phyloP scores from a whole-genome alignment of 2,329 filamentous ascomycete species.

The Volutella citrinella region DNA sequence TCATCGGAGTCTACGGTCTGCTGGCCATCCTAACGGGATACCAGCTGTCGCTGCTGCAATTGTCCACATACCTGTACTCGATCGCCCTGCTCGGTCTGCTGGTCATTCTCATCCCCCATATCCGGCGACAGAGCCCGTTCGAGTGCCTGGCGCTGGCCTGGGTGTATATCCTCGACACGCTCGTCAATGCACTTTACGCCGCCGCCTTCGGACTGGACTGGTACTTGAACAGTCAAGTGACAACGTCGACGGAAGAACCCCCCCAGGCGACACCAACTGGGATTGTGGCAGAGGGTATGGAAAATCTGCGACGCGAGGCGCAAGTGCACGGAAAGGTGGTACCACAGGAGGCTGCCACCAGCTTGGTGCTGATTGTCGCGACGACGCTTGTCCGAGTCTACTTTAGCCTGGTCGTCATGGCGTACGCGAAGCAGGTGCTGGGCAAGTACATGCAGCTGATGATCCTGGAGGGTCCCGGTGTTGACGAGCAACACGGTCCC shows the following conservation, averaged over 20 bases:
- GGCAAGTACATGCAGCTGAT: constrained; percentile 56
- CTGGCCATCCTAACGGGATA: constrained; percentile 87
- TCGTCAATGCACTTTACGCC: constrained; percentile 81
- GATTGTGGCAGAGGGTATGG: constrained; percentile 31
- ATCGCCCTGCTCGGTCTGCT: constrained; percentile 66
- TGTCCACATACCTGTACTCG: constrained; percentile 91
- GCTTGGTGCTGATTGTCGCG: constrained; percentile 70
- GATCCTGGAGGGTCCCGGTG: constrained; percentile 46
- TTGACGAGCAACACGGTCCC: constrained; percentile 55
- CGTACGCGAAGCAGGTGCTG: constrained; percentile 75
- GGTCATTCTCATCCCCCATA: constrained; percentile 71
- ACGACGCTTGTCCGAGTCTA: constrained; percentile 78
- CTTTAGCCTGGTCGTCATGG: constrained; percentile 79
- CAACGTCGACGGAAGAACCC: constrained; percentile 29
- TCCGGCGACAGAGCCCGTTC: constrained; percentile 74
- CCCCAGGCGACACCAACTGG: constrained; percentile 19
- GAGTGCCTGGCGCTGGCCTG: constrained; percentile 80
- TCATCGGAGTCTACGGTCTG: constrained; percentile 85
- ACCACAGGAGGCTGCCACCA: constrained; percentile 64
- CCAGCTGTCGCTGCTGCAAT: constrained; percentile 75
- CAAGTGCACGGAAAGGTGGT: constrained; percentile 34
- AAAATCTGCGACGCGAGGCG: constrained; percentile 31
- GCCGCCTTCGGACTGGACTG: constrained; percentile 77
- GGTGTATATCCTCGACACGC: constrained; percentile 78
- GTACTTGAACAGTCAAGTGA: constrained; percentile 68